Percentiles rank a stretch among this genome's conserved stretches.
These are phyloP conservation scores for Myrica gale DNA, from an alignment of 306 rosid genomes.

Conservation along the genomic window DNA sequence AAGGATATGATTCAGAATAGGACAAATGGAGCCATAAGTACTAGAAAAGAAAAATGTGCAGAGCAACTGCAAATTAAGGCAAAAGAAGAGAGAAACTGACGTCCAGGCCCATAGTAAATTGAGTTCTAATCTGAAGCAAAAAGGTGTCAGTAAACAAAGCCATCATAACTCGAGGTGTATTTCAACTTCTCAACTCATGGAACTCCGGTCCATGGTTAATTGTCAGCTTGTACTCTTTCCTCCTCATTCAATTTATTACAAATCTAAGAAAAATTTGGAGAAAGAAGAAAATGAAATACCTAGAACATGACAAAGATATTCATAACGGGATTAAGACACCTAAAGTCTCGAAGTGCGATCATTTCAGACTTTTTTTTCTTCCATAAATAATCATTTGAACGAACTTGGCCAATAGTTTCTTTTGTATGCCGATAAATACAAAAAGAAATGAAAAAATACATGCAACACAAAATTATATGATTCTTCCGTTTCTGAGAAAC, in stretches of 20 bases:
- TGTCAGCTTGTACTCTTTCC: not conserved
- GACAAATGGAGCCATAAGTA: not conserved
- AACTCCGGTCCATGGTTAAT: not conserved
- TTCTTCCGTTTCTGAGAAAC: conserved; percentile 19
- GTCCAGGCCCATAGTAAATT: too few relatives aligned
- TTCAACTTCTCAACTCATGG: not conserved
- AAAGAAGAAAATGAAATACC: not conserved
- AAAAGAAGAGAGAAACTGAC: too few relatives aligned
- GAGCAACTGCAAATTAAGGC: too few relatives aligned
- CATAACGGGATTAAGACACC: not conserved
- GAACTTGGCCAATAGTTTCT: not conserved
- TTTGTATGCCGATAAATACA: not conserved
- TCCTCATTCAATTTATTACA: not conserved
- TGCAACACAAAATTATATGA: not conserved
- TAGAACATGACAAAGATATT: not conserved
- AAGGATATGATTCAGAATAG: not conserved
- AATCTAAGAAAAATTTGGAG: not conserved
- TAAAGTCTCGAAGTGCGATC: not conserved
- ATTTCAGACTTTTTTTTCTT: not conserved
- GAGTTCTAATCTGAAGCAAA: too few relatives aligned
- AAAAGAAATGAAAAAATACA: not conserved
- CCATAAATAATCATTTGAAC: not conserved
- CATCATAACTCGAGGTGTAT: too few relatives aligned
- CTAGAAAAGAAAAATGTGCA: not conserved
- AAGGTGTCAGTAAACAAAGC: too few relatives aligned